These are phyloP conservation scores for Viola odorata DNA, from an alignment of 345 rosid genomes.

Conservation along the genomic window DNA sequence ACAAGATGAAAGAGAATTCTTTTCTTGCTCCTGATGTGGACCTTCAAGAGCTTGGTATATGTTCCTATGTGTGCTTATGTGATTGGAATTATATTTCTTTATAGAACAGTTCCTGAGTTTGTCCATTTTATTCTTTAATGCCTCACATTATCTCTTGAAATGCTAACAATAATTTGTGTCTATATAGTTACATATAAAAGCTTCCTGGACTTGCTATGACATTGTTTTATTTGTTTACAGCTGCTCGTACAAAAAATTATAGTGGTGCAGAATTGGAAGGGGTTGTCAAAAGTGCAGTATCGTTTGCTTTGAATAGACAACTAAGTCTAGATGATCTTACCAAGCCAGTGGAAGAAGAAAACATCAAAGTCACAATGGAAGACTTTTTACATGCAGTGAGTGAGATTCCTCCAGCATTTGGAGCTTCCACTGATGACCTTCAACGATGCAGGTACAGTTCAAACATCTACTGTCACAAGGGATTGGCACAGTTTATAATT, in stretches of 20 bases:
- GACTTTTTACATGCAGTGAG: conserved; percentile 77
- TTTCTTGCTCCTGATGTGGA: conserved; percentile 81
- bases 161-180: too few species aligned
- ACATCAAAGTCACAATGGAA: conserved; percentile 86
- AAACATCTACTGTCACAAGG: not conserved
- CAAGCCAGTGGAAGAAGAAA: conserved; percentile 95
- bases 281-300: conserved; percentile 97
- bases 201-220: too few species aligned
- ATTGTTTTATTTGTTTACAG: conserved; percentile 35
- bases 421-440: conserved; percentile 96
- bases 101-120: not conserved
- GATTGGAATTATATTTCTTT: not conserved
- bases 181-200: too few species aligned
- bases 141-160: too few species aligned
- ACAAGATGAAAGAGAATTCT: conserved; percentile 96
- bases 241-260: conserved; percentile 94
- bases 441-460: conserved; percentile 77
- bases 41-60: conserved; percentile 86
- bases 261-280: conserved; percentile 99
- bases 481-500: too few species aligned
- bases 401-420: conserved; percentile 88
- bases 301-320: conserved; percentile 94
- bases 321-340: conserved; percentile 92
- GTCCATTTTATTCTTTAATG: not conserved
- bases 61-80: conserved; percentile 6